These are phyloP conservation scores for Cubamyces sp. DNA, from an alignment of 768 basidiomycete species.

Conservation along the genomic window DNA sequence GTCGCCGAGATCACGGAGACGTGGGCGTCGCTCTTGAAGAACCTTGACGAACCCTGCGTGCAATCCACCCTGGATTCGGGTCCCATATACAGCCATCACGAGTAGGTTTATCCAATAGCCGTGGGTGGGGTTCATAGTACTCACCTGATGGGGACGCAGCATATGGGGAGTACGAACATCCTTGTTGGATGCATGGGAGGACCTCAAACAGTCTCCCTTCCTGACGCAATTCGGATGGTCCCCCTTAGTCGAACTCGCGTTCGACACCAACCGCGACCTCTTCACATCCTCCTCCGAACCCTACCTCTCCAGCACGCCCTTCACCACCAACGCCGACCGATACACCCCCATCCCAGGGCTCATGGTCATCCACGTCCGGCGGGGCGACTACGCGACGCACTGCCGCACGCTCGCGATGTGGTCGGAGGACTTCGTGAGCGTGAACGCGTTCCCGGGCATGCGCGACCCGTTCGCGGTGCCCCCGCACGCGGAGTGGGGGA, in stretches of 20 bases:
- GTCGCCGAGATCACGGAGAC: conserved; percentile 5
- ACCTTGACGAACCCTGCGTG: conserved; percentile 8
- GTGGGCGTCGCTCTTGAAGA: conserved; percentile 1
- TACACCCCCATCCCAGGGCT: conserved; percentile 20
- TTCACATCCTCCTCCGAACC: conserved; percentile 8
- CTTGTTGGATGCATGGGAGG: conserved; percentile 40
- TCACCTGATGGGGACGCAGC: conserved; percentile 8
- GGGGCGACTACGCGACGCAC: conserved; percentile 22
- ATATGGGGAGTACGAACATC: conserved; percentile 23
- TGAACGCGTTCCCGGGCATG: conserved; percentile 55
- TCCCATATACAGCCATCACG: conserved; percentile 15
- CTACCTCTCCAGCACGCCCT: conserved; percentile 11
- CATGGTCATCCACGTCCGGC: conserved; percentile 21
- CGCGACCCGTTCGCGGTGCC: conserved; percentile 47
- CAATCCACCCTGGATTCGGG: conserved; percentile 10
- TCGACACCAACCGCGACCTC: conserved; percentile 26
- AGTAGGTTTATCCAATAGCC: conserved; percentile 1
- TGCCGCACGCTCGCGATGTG: conserved; percentile 33
- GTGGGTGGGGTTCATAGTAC: neutral
- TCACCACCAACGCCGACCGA: conserved; percentile 10
- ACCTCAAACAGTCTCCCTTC: conserved; percentile 51
- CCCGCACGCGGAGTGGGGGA: conserved; percentile 25
- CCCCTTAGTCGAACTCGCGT: conserved; percentile 49
- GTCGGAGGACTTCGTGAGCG: conserved; percentile 48
- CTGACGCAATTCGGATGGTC: conserved; percentile 55